phyloP scores from a whole-genome alignment of 306 rosid genomes.

The Cicer judaicum region DNA sequence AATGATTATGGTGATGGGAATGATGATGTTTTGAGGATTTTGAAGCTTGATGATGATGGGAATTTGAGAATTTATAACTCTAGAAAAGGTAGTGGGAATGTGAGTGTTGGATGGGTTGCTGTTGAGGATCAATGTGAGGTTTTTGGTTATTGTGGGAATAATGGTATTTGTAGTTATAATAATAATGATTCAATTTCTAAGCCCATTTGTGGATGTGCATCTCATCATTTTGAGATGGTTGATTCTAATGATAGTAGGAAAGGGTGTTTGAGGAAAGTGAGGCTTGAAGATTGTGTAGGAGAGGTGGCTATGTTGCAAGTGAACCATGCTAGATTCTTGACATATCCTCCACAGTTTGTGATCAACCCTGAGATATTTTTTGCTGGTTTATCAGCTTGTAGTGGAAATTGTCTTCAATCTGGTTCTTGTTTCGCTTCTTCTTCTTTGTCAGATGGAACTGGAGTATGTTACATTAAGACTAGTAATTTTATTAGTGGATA shows the following conservation, averaged over 20 bases:
- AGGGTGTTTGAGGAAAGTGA: conserved; percentile 19
- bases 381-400: not conserved
- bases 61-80: conserved; percentile 28
- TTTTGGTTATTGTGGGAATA: conserved; percentile 13
- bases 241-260: not conserved
- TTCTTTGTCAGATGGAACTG: conserved; percentile 53
- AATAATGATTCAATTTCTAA: not conserved
- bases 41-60: conserved; percentile 24
- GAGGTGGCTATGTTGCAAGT: conserved; percentile 17
- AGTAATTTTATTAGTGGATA: conserved; percentile 45
- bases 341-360: not conserved
- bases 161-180: conserved; percentile 28
- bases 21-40: conserved; percentile 8
- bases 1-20: conserved; percentile 19
- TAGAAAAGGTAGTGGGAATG: not conserved
- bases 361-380: not conserved
- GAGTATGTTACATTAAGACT: conserved; percentile 41
- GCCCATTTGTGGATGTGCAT: not conserved
- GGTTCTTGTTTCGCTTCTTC: conserved; percentile 47
- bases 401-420: conserved; percentile 42
- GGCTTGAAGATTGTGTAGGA: conserved; percentile 1
- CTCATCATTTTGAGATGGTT: conserved; percentile 9
- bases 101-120: conserved; percentile 11
- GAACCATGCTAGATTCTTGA: conserved; percentile 19
- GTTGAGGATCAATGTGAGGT: conserved; percentile 29